Evolutionary conservation across 352 stramenopile genomes (phyloP), one percentile per base, ranked within the genome.

Genomic region (Phytopythium boreale): DNA sequence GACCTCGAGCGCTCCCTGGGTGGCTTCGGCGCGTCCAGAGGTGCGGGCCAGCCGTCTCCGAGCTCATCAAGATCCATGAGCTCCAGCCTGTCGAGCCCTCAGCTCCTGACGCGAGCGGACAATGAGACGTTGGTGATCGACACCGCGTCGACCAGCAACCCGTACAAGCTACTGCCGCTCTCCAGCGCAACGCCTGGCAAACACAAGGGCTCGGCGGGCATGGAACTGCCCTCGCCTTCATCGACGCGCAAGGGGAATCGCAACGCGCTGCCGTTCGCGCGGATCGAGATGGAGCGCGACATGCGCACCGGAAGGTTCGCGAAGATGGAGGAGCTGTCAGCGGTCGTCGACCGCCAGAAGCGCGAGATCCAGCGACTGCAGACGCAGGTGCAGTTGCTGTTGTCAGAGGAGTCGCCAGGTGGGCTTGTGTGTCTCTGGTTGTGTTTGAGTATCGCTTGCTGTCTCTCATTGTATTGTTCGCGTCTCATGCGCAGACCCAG

Each of bases 291-390:
- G 37, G 75, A 84, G 53, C 66, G 73, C 22, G 55, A 72, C 34
- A 68, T 67, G 60, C 61, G 71, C 39, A 68, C 52, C 17, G 64
- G 68, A 0, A 65, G 66, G 6, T 56, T 69, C 12, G 43, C 61
- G 2, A 79, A 76, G 31, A 53, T 64, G 15, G 73, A 87, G 37
- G 80, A 91, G 31, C 69, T 91, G 24, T 65, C 70, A 4, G 61
- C 60, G 4, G 63, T 84, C 1, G 67, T 92, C 3, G 72, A 85
- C 7, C 75, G 74, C n/a, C 85, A 92, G 57, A 85, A 79, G 58
- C 75, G 70, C 14, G 83, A 93, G 44, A 92, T 92, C 60, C 74
- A 89, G 53, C 81, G 80, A 0, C 63, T 93, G 5, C 82, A 92
- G 55, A 78, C 44, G 8, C 81, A 90, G 68, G 79, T 93, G 34